A percentile compares a stretch with the other conserved stretches of the same genome.
phyloP scores from a whole-genome alignment of 164 flowering plant species.

The Chloranthus sessilifolius region DNA sequence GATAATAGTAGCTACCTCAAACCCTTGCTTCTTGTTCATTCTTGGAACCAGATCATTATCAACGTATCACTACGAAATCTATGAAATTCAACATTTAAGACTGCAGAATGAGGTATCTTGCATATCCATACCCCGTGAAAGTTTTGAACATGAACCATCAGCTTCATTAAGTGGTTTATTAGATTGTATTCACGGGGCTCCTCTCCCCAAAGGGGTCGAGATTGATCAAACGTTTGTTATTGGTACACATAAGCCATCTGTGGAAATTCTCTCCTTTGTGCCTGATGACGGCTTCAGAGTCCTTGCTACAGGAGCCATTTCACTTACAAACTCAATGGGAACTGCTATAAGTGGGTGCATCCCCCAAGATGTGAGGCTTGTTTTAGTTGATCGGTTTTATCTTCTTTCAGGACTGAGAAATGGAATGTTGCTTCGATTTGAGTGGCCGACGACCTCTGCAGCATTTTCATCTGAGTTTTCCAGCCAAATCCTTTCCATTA shows the following conservation, averaged over 20 bases:
- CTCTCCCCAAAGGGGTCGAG: slow-evolving; percentile 38
- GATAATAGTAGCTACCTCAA: slow-evolving; percentile 79
- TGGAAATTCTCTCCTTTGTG: slow-evolving; percentile 63
- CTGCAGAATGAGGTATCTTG: slow-evolving; percentile 82
- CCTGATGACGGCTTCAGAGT: slow-evolving; percentile 50
- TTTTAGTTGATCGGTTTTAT: slow-evolving; percentile 68
- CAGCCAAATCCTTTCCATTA: slow-evolving; percentile 13
- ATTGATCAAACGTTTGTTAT: slow-evolving; percentile 55
- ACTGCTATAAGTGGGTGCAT: slow-evolving; percentile 72
- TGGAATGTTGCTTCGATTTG: slow-evolving; percentile 96
- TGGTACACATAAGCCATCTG: slow-evolving; percentile 96
- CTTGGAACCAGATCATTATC: slow-evolving; percentile 61
- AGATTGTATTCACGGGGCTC: slow-evolving; percentile 13
- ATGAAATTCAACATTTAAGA: slow-evolving; percentile 63
- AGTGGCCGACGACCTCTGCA: slow-evolving; percentile 59
- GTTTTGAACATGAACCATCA: slow-evolving; percentile 16
- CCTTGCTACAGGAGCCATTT: slow-evolving; percentile 67
- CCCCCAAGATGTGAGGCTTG: slow-evolving; percentile 97
- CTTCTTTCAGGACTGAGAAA: slow-evolving; percentile 88
- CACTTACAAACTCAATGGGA: slow-evolving; percentile 57
- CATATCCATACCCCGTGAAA: slow-evolving; percentile 63
- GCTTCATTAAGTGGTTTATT: slow-evolving; percentile 15
- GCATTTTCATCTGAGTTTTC: slow-evolving; percentile 22
- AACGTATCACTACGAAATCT: slow-evolving; percentile 52
- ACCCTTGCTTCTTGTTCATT: slow-evolving; percentile 66